Conservation (phyloP, 139 green algal species). For the Monoraphidium neglectum region DNA sequence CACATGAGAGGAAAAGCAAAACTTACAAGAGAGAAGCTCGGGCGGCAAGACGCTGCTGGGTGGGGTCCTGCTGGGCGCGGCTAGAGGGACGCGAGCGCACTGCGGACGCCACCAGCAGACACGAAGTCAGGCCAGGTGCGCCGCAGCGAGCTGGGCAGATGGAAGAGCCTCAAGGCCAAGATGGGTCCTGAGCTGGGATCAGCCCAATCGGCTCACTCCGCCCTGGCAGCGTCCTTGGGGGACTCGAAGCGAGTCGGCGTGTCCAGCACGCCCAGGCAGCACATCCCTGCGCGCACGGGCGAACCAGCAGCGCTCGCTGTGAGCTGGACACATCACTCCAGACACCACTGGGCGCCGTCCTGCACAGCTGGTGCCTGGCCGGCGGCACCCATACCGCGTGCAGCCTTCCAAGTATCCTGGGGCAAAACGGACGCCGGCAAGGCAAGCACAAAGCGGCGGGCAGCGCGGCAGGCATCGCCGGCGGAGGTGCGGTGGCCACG, state of each 20-base stretch:
- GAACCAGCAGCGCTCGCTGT: background rate
- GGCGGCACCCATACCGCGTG: background rate
- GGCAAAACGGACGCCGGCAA: background rate
- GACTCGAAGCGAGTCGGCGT: constrained; percentile 31
- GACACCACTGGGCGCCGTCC: background rate
- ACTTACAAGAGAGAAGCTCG: too few species aligned
- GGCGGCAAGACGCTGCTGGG: too few species aligned
- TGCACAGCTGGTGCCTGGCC: background rate
- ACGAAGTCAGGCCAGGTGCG: too few species aligned
- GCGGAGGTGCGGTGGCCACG: background rate
- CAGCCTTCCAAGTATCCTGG: background rate
- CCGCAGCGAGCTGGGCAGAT: too few species aligned
- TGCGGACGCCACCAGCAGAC: too few species aligned
- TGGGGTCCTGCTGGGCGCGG: too few species aligned
- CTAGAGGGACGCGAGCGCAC: too few species aligned
- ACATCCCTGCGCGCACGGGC: constrained; percentile 16
- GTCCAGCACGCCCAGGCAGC: constrained; percentile 32
- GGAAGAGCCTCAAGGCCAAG: too few species aligned
- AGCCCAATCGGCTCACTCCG: background rate
- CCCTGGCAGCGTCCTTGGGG: constrained; percentile 18
- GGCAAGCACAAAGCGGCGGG: background rate
- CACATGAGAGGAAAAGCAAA: too few species aligned
- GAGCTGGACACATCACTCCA: background rate
- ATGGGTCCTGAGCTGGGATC: too few species aligned
- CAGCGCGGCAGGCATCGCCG: background rate